Base-by-base conservation (phyloP, 176 grass and related monocot genomes). In the Tillandsia fasciculata region DNA sequence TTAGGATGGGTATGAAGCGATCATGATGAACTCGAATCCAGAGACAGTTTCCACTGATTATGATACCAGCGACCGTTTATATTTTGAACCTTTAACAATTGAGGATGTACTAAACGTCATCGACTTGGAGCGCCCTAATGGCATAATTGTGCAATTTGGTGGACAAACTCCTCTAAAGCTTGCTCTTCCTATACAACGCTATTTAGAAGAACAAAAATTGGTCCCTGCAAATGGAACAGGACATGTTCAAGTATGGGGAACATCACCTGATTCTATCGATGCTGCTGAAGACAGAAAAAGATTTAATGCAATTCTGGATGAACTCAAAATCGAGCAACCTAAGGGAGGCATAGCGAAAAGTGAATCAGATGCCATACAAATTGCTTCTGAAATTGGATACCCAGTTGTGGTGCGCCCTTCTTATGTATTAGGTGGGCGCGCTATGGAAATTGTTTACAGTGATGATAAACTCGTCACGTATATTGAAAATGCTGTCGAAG, bases 21-120 rank as follows among this genome's bases (percentile, higher is more conserved):
- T 99, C 77, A 99, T 99, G 90, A 94, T 99, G 95, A 99, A 99
- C 70, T 99, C 90, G 26, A 99, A 99, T 76, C 95, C 95, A n/a
- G 95, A 99, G 70, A 99, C 95, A 9, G 95, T 99, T 52, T 99
- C 95, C 64, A 99, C 95, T 68, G 95, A 99, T 69, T 99, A 99
- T 20, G 95, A 94, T 74, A 99, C 95, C 11, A 99, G 95, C 5
- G 76, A 94, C 26, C 95, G 90, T 53, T 71, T 99, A 49, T 99
- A 99, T 78, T 99, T 99, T 56, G 95, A 99, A 65, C 95, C 95
- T 64, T 79, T 99, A 75, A 94, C 95, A 7, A 52, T 90, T 50
- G 95, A 99, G 81, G 95, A 99, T 70, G 95, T 99, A 23, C 65
- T 82, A 28, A 99, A 99, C 82, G 84, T 99, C 29, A 85, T 99